Evolutionary conservation across 352 stramenopile genomes (phyloP).

Genomic region (Hyaloperonospora brassicae): DNA sequence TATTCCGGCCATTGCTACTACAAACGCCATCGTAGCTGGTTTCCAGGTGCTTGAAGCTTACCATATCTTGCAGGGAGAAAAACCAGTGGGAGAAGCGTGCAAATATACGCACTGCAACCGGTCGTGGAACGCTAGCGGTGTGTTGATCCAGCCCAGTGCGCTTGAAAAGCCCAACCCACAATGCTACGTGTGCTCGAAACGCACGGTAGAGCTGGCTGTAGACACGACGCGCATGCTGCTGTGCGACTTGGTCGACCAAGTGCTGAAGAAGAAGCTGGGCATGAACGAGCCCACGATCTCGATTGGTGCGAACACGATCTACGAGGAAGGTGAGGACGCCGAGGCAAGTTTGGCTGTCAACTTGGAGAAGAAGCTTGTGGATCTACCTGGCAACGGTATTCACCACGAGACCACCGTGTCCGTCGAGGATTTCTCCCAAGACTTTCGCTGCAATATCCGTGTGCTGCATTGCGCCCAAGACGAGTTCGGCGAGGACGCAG

Average conservation of each 20-base stretch:
- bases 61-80: conserved; percentile 59
- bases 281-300: conserved; percentile 87
- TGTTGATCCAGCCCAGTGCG: conserved; percentile 86
- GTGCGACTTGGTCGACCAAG: conserved; percentile 64
- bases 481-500: conserved; percentile 60
- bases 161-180: conserved; percentile 88
- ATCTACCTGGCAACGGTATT: conserved; percentile 90
- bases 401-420: conserved; percentile 87
- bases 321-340: conserved; percentile 93
- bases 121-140: conserved; percentile 84
- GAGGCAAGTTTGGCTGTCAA: conserved; percentile 79
- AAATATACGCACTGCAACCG: conserved; percentile 93
- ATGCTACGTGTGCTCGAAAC: conserved; percentile 95
- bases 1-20: conserved; percentile 99
- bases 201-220: conserved; percentile 85
- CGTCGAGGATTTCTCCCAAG: conserved; percentile 94
- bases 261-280: conserved; percentile 84
- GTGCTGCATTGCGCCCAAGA: conserved; percentile 61
- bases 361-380: conserved; percentile 77
- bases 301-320: conserved; percentile 84
- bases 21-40: conserved; percentile 99
- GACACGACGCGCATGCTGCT: conserved; percentile 84
- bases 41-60: conserved; percentile 86
- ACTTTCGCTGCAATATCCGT: conserved; percentile 83
- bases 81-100: conserved; percentile 68